phyloP scores from a whole-genome alignment of 768 basidiomycete species.

The Pulveroboletus ravenelii region DNA sequence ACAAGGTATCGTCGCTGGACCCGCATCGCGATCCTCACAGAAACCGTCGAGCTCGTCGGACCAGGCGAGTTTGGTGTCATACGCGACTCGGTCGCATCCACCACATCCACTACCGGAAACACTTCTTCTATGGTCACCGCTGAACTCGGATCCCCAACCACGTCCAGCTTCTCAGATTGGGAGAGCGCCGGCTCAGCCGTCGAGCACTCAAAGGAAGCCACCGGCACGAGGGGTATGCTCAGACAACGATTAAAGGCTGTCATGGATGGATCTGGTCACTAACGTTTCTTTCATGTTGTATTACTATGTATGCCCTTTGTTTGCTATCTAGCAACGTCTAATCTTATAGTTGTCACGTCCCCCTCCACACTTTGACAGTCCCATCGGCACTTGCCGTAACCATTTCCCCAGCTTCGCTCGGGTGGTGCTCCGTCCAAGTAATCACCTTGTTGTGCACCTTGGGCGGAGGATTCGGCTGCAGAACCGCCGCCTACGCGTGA shows the following conservation, averaged over 20 bases:
- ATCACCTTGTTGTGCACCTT: constrained; percentile 79
- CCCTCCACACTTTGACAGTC: constrained; percentile 83
- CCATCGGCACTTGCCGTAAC: constrained; percentile 90
- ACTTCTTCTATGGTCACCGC: constrained; percentile 26
- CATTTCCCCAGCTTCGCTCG: constrained; percentile 75
- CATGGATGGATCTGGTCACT: constrained; percentile 26
- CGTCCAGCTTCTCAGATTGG: constrained; percentile 28
- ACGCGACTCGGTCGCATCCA: constrained; percentile 24
- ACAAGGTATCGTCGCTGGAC: constrained; percentile 86
- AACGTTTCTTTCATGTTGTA: constrained; percentile 16
- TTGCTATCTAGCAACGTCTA: background rate
- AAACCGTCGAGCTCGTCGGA: constrained; percentile 58
- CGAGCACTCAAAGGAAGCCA: constrained; percentile 19
- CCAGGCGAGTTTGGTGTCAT: constrained; percentile 30
- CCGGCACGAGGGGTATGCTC: constrained; percentile 15
- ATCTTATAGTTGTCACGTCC: constrained; percentile 27
- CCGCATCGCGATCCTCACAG: constrained; percentile 72
- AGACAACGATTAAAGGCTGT: constrained; percentile 30
- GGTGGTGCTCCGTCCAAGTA: constrained; percentile 91
- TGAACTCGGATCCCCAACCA: constrained; percentile 23
- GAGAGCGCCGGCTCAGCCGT: constrained; percentile 25
- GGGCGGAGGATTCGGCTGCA: constrained; percentile 70
- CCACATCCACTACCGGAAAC: constrained; percentile 8
- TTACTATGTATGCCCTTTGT: constrained; percentile 6
- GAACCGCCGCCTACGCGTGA: constrained; percentile 55